Evolutionary conservation across 768 basidiomycete genomes (phyloP), one percentile per base, ranked within the genome.

Genomic region (Mrakia blollopis): DNA sequence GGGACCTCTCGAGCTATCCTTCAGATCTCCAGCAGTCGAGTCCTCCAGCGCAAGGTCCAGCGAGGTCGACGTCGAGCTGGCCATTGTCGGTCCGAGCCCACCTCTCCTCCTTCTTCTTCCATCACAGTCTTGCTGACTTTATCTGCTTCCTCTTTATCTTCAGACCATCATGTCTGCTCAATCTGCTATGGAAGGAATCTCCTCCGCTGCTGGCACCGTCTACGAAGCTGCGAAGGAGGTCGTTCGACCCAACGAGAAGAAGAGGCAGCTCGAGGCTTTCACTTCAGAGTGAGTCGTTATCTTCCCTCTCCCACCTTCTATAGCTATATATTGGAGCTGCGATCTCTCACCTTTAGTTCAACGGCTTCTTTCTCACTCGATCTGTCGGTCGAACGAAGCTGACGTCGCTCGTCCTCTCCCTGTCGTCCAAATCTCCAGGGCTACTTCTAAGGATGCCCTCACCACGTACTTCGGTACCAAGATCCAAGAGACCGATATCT

Each of bases 381-480:
- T 44, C 30, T n/a, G 30, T 9, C 11, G 30, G 28, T 63, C 61
- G 16, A 13, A 6, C 2, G 62, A 63, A 6, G 30, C 62, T 63
- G 62, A n/a, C 62, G 62, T 65, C 32, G 32, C 63, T 65, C 61
- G 10, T 3, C 23, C 61, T 28, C 28, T 28, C 25, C 3, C 28
- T 9, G 25, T 57, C 25, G 2, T 28, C 25, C 10, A 5, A 16
- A 52, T 57, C 10, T 13, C 25, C 63, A 65, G 63, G 37, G 63
- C 63, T 39, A 65, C 63, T 7, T 28, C n/a, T 8, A 65, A 65
- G 32, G 63, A 65, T 37, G 28, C n/a, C 8, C 57, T 83, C 62
- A 83, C 82, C 9, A 81, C 83, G 11, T 84, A 84, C 80, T 83
- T 81, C 70, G 83, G 83, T 28, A 78, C 79, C 41, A 82, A 83